These are phyloP conservation scores for Teunomyces pallodes DNA, from an alignment of 805 yeast genomes.

Conservation along the genomic window DNA sequence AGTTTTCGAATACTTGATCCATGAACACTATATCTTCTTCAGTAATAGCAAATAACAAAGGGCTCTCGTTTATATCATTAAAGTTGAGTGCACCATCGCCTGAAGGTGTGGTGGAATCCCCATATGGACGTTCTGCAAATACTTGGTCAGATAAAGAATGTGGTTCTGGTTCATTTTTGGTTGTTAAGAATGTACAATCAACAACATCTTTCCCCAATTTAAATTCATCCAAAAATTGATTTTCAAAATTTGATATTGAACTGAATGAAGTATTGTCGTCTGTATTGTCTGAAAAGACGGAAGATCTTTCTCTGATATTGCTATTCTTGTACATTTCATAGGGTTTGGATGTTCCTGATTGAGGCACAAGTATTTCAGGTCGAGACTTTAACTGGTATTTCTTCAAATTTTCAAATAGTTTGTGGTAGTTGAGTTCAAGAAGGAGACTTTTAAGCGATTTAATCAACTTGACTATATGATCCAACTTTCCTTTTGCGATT, in stretches of 20 bases:
- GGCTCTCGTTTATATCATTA: neutral
- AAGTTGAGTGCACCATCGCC: neutral
- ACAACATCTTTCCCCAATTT: constrained; percentile 7
- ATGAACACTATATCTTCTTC: constrained; percentile 17
- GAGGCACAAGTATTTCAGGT: neutral
- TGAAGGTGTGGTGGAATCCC: neutral
- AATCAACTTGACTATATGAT: constrained; percentile 12
- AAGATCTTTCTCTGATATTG: neutral
- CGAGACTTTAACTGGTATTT: constrained; percentile 6
- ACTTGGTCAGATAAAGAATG: neutral
- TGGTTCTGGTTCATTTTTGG: constrained; percentile 4
- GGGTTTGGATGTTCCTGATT: neutral
- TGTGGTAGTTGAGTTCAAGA: neutral
- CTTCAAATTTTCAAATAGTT: constrained; percentile 4
- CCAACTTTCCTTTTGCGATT: constrained; percentile 19
- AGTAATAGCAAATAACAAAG: constrained; percentile 8
- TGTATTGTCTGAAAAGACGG: neutral
- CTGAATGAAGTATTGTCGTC: neutral
- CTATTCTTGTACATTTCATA: neutral
- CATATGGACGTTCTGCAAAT: neutral
- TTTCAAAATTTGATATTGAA: neutral
- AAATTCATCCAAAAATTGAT: constrained; percentile 7
- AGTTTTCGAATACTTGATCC: constrained; percentile 9
- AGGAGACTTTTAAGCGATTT: constrained; percentile 2
- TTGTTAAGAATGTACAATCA: constrained; percentile 9